Evolutionary conservation across 208 protist genomes (phyloP).

Genomic region (Trypanosomatidae sp.): DNA sequence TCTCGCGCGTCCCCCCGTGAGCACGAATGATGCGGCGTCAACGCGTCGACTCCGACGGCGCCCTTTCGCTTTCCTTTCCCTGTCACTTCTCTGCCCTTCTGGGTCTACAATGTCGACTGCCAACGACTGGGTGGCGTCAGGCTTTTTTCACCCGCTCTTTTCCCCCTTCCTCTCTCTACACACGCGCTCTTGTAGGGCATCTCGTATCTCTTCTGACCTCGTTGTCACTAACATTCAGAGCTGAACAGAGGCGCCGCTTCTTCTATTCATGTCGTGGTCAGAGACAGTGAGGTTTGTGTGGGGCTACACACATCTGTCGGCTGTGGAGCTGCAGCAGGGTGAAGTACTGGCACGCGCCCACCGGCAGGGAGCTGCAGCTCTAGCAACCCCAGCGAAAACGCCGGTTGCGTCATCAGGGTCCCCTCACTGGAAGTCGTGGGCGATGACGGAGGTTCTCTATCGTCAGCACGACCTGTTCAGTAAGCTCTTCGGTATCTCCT

Average conservation of each 20-base stretch:
- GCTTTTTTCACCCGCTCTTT: neutral
- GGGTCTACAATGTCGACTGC: neutral
- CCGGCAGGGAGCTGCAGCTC: neutral
- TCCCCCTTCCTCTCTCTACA: neutral
- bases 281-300: conserved; percentile 10
- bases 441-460: conserved; percentile 58
- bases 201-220: neutral
- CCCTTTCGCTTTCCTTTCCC: neutral
- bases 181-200: neutral
- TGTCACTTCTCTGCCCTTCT: neutral
- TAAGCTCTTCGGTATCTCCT: conserved; percentile 59
- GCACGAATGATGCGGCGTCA: neutral
- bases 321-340: conserved; percentile 20
- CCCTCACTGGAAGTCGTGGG: conserved; percentile 44
- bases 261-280: neutral
- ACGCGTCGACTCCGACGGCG: neutral
- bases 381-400: neutral
- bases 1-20: neutral
- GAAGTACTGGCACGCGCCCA: neutral
- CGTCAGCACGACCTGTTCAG: conserved; percentile 40
- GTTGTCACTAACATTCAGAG: neutral
- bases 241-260: neutral
- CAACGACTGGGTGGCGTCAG: neutral
- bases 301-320: conserved; percentile 43
- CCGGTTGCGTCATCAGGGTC: neutral